Conservation (phyloP, 1,284 basidiomycete genomes). For the Heimioporus punctisporus region DNA sequence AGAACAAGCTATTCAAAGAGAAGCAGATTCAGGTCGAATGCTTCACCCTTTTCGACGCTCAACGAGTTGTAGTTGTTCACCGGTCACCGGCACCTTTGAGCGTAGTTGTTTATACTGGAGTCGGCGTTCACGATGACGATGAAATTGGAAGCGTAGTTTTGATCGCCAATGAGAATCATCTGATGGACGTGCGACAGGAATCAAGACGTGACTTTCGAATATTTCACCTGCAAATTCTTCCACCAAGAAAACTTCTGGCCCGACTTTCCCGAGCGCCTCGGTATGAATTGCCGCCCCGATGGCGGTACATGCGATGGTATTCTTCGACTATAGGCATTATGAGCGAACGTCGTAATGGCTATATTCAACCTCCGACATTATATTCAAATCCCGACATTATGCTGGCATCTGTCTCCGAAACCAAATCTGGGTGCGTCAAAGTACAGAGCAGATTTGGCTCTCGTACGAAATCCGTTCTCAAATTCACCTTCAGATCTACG, state of each 20-base stretch:
- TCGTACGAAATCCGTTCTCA: too few relatives aligned
- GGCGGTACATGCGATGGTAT: constrained; percentile 67
- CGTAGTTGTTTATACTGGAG: constrained; percentile 53
- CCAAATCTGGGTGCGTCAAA: too few relatives aligned
- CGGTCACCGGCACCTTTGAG: too few relatives aligned
- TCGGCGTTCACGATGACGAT: too few relatives aligned
- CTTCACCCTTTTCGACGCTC: constrained; percentile 66
- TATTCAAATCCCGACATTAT: too few relatives aligned
- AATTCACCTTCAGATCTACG: too few relatives aligned
- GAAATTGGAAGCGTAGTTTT: constrained; percentile 48
- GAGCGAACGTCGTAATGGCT: too few relatives aligned
- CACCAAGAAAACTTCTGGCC: constrained; percentile 54
- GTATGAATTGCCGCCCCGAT: constrained; percentile 64
- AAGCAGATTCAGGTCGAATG: constrained; percentile 62
- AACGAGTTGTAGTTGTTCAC: constrained; percentile 59
- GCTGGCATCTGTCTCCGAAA: too few relatives aligned
- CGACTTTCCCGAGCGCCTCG: constrained; percentile 41
- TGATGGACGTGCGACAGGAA: constrained; percentile 53
- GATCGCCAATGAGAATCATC: constrained; percentile 68
- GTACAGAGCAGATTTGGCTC: too few relatives aligned
- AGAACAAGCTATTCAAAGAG: constrained; percentile 66
- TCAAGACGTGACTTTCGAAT: constrained; percentile 63
- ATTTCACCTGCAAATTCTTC: constrained; percentile 77
- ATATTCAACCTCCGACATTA: too few relatives aligned
- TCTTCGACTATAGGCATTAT: too few relatives aligned